These are phyloP conservation scores for Sphagnum magellanicum DNA, from an alignment of 228 moss, liverwort and hornwort species.

Conservation along the genomic window DNA sequence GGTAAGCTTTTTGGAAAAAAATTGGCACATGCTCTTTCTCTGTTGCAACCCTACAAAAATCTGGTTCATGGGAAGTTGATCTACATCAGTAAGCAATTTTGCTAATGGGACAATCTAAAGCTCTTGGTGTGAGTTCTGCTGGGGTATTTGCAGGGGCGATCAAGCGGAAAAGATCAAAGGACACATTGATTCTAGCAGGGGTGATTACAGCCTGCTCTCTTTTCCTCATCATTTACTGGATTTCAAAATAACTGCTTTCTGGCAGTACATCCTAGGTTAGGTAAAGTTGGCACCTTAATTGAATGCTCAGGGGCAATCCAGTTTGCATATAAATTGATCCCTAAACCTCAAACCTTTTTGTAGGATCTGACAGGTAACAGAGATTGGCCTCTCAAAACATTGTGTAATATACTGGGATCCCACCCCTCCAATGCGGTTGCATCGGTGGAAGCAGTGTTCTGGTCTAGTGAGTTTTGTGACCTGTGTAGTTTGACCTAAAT, in stretches of 20 bases:
- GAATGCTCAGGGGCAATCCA: no score
- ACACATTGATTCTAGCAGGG: slow-evolving; percentile 54
- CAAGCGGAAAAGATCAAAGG: slow-evolving; percentile 60
- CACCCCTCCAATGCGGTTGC: no score
- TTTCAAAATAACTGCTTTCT: slow-evolving; percentile 28
- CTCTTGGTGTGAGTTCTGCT: background rate
- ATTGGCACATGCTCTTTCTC: background rate
- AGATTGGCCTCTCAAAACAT: no score
- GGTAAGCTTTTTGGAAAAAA: slow-evolving; percentile 11
- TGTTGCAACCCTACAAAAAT: background rate
- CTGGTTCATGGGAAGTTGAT: background rate
- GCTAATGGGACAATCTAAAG: background rate
- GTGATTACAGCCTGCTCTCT: slow-evolving; percentile 55
- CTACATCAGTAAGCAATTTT: background rate
- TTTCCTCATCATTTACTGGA: slow-evolving; percentile 60
- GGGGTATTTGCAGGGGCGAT: slow-evolving; percentile 39
- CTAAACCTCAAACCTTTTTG: no score
- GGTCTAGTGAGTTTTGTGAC: no score
- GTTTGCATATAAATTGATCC: no score
- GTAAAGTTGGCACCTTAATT: no score
- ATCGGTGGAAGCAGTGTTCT: no score
- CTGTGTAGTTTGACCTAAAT: no score
- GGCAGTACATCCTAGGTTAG: no score
- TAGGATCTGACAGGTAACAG: no score
- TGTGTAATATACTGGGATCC: no score